Evolutionary conservation across 2,329 filamentous ascomycete species (phyloP).

Genomic region (Cordyceps militaris): DNA sequence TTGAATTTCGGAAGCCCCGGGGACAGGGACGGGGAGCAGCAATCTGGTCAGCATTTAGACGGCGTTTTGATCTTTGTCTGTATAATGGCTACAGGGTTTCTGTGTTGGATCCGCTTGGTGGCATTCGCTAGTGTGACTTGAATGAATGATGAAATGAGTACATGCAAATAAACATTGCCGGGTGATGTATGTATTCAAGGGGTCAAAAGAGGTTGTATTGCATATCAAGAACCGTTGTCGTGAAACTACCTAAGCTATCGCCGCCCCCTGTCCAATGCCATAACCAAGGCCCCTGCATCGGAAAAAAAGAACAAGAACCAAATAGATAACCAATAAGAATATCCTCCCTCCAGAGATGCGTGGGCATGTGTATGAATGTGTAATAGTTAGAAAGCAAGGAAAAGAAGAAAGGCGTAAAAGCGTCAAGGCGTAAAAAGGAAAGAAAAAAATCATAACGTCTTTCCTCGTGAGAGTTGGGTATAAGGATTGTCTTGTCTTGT

Average conservation of each 20-base stretch:
- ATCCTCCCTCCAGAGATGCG: slow-evolving; percentile 8
- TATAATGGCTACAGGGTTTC: not conserved
- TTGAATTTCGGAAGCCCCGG: not conserved
- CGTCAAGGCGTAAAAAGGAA: not conserved
- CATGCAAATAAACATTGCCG: not conserved
- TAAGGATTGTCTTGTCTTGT: slow-evolving; percentile 3
- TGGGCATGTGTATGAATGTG: slow-evolving; percentile 5
- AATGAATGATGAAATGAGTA: slow-evolving; percentile 1
- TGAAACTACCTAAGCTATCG: not conserved
- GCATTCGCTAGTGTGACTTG: not conserved
- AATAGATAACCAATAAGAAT: not conserved
- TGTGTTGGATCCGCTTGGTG: not conserved
- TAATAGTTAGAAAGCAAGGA: not conserved
- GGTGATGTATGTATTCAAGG: not conserved
- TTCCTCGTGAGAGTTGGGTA: slow-evolving; percentile 13
- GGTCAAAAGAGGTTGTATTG: not conserved
- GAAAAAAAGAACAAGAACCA: not conserved
- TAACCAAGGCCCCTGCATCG: not conserved
- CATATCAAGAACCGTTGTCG: not conserved
- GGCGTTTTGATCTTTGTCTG: not conserved
- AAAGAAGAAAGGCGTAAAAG: too few species aligned
- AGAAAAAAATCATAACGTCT: not conserved
- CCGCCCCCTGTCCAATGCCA: slow-evolving; percentile 4
- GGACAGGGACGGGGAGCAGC: not conserved
- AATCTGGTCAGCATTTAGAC: not conserved